phyloP scores from a whole-genome alignment of 805 yeast genomes.

The Starmerella lactis-condensi region DNA sequence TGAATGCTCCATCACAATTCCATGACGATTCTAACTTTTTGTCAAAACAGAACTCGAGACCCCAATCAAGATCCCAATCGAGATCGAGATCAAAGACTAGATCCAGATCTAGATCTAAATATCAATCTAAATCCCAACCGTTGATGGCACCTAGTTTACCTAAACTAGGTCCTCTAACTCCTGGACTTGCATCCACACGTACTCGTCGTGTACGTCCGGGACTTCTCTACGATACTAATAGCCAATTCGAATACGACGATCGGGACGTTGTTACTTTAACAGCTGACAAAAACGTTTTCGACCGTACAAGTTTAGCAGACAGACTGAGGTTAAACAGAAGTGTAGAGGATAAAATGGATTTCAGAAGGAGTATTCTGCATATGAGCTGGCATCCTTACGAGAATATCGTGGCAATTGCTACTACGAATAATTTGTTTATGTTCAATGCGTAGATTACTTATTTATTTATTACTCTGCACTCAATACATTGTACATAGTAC shows the following conservation, averaged over 20 bases:
- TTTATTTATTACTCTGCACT: too few relatives aligned
- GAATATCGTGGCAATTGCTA: conserved; percentile 93
- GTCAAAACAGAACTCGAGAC: too few relatives aligned
- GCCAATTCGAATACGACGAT: conserved; percentile 19
- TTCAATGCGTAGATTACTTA: conserved; percentile 22
- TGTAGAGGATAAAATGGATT: conserved; percentile 64
- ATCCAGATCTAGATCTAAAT: too few relatives aligned
- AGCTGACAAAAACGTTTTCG: conserved; percentile 95
- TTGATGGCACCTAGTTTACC: neutral
- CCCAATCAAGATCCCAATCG: too few relatives aligned
- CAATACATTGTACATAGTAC: too few relatives aligned
- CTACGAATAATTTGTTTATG: conserved; percentile 61
- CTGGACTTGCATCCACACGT: neutral
- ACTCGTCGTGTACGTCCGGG: conserved; percentile 10
- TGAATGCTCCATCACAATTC: too few relatives aligned
- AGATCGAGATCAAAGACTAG: too few relatives aligned
- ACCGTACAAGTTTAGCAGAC: conserved; percentile 32
- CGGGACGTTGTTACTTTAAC: conserved; percentile 60
- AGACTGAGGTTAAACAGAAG: conserved; percentile 32
- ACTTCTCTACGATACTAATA: too few relatives aligned
- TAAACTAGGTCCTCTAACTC: neutral
- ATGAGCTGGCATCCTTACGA: conserved; percentile 97
- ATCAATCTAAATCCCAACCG: too few relatives aligned
- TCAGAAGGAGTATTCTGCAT: conserved; percentile 84
- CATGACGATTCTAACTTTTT: neutral